Percentiles rank a stretch among this genome's conserved stretches.
phyloP scores from a whole-genome alignment of 176 grass and related monocot species.

The Oropetium thomaeum region DNA sequence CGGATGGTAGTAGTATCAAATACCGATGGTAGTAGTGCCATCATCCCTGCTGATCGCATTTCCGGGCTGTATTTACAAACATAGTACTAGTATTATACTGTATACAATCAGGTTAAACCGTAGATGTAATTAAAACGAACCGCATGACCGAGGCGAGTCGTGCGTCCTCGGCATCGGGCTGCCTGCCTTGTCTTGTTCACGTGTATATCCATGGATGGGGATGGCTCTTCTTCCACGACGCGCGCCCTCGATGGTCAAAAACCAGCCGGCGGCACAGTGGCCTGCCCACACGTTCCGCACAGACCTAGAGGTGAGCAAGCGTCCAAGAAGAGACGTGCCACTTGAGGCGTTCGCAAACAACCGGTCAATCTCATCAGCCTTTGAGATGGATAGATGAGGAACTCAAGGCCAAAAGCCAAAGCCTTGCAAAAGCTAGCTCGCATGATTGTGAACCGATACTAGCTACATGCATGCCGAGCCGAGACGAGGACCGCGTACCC shows the following conservation, averaged over 20 bases:
- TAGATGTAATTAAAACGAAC: neutral
- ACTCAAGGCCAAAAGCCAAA: neutral
- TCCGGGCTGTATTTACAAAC: neutral
- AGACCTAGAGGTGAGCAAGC: neutral
- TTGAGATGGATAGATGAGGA: neutral
- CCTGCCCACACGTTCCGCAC: neutral
- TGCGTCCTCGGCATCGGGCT: neutral
- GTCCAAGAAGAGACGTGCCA: neutral
- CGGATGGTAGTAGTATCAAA: neutral
- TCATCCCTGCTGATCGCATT: neutral
- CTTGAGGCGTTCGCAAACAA: too few species aligned
- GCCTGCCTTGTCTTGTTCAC: neutral
- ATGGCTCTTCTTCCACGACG: too few species aligned
- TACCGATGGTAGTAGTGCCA: neutral
- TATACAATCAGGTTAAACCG: too few species aligned
- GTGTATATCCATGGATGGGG: too few species aligned
- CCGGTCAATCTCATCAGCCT: neutral
- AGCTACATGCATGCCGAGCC: neutral
- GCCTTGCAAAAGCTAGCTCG: neutral
- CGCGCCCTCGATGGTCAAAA: neutral
- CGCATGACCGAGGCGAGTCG: neutral
- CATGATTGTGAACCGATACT: neutral
- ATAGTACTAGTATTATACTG: too few species aligned
- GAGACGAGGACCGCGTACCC: constrained; percentile 24
- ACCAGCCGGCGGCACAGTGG: neutral